phyloP scores from a whole-genome alignment of 768 basidiomycete genomes.

The Lentinula guzmanii region DNA sequence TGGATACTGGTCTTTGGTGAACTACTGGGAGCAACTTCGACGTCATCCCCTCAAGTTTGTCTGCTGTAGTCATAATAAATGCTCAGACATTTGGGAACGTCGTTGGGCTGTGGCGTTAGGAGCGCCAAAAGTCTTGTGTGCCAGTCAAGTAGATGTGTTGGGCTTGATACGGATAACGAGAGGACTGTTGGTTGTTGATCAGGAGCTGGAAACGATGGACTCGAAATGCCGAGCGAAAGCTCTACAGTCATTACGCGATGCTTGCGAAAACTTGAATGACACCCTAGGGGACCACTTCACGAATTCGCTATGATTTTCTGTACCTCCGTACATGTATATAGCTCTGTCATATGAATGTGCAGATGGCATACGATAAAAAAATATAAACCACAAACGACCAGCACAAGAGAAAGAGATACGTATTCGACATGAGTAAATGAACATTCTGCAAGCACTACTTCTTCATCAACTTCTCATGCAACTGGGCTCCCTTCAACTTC shows the following conservation, averaged over 20 bases:
- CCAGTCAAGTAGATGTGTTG: neutral
- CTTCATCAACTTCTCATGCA: constrained; percentile 75
- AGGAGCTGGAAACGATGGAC: neutral
- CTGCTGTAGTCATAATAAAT: neutral
- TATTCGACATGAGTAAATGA: neutral
- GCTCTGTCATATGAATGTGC: neutral
- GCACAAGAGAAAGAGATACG: neutral
- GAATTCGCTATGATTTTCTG: neutral
- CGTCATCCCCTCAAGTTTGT: neutral
- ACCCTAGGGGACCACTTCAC: neutral
- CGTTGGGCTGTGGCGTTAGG: neutral
- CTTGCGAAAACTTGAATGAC: neutral
- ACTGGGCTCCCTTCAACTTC: constrained; percentile 75
- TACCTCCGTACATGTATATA: neutral
- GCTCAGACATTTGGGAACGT: neutral
- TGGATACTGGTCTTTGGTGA: neutral
- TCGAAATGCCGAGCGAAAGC: neutral
- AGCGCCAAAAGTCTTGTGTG: neutral
- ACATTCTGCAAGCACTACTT: constrained; percentile 25
- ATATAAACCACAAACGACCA: neutral
- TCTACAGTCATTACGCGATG: neutral
- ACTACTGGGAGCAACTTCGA: neutral
- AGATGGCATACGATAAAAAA: neutral
- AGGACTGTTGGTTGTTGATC: neutral
- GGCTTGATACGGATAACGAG: neutral